Percentiles rank a stretch among this genome's conserved stretches.
phyloP scores from a whole-genome alignment of 768 basidiomycete genomes.

The Rhodotorula toruloides region DNA sequence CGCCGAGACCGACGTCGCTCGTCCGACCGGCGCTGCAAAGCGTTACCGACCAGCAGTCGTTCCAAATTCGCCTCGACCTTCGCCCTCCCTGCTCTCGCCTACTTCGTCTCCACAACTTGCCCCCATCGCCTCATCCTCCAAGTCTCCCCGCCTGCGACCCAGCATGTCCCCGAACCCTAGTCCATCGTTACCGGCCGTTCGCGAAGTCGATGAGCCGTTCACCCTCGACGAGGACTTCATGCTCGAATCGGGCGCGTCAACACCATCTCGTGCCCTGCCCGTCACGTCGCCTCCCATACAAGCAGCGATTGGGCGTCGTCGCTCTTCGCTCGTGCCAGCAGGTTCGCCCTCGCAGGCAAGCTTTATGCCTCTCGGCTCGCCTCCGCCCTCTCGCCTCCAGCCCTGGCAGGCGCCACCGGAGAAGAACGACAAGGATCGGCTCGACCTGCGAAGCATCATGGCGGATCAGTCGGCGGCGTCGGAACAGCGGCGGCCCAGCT shows the following conservation, averaged over 20 bases:
- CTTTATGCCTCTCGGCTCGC: conserved; percentile 35
- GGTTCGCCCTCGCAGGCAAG: conserved; percentile 19
- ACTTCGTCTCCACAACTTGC: conserved; percentile 16
- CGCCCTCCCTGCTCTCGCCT: conserved; percentile 27
- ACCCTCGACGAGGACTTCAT: conserved; percentile 38
- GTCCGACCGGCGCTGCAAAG: conserved; percentile 41
- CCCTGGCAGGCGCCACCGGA: conserved; percentile 23
- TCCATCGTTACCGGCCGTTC: conserved; percentile 23
- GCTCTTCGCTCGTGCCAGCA: conserved; percentile 3
- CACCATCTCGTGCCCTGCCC: neutral
- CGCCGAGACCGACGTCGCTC: conserved; percentile 48
- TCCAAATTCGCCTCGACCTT: conserved; percentile 28
- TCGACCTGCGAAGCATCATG: conserved; percentile 35
- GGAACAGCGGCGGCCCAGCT: neutral
- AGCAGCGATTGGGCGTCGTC: neutral
- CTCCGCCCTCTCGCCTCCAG: conserved; percentile 29
- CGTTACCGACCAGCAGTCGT: conserved; percentile 42
- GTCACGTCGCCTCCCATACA: neutral
- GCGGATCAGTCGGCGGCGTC: conserved; percentile 16
- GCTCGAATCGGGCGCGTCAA: conserved; percentile 18
- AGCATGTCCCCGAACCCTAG: conserved; percentile 12
- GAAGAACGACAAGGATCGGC: conserved; percentile 4
- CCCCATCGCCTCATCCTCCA: neutral
- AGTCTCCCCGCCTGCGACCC: conserved; percentile 16
- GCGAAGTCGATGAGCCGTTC: conserved; percentile 36